Base-by-base conservation (phyloP, 208 protist genomes). In the Leishmania braziliensis region DNA sequence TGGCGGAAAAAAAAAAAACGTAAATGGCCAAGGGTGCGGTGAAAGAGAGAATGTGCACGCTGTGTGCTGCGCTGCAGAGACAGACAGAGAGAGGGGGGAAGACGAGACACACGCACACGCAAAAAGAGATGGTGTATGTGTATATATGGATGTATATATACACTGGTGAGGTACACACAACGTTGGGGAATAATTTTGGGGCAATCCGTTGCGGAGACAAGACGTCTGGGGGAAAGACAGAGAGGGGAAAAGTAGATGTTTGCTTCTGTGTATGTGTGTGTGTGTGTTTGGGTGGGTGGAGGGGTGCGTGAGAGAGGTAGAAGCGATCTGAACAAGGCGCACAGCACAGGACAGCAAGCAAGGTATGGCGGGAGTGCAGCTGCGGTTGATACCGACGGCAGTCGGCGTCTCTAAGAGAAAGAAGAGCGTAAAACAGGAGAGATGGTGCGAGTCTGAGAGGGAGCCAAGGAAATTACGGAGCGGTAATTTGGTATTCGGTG, bases 401-500 rank as follows among this genome's bases (percentile, higher is more conserved):
- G 69, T 51, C 46, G 36, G 46, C 9, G 69, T 51, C 39, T 73
- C 69, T 73, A 73, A 51, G 26, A 54, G 26, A 5, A 66, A 75
- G 46, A 71, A 36, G 63, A 63, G 66, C 6, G 70, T 29, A 77
- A 58, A 80, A n/a, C 46, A 18, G 79, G 23, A 77, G 72, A 58
- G 29, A 53, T 14, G 56, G 36, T 79, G 78, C 36, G 9, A 46
- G 36, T 65, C 43, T 81, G 54, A 63, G 6, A 68, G 26, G 60
- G 18, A 23, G 14, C 23, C 62, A 46, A 54, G 48, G 29, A 18
- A 56, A 58, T 36, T 20, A n/a, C n/a, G n/a, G 2, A 29, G 20
- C 36, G 58, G 66, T 29, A 16, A 51, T 50, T 43, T 16, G 23
- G 43, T 56, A 51, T 23, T 10, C 23, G 5, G 69, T 56, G 39